Evolutionary conservation across 1,139 yeast genomes (phyloP), one percentile per base, ranked within the genome.

Genomic region (Scheffersomyces segobiensis): DNA sequence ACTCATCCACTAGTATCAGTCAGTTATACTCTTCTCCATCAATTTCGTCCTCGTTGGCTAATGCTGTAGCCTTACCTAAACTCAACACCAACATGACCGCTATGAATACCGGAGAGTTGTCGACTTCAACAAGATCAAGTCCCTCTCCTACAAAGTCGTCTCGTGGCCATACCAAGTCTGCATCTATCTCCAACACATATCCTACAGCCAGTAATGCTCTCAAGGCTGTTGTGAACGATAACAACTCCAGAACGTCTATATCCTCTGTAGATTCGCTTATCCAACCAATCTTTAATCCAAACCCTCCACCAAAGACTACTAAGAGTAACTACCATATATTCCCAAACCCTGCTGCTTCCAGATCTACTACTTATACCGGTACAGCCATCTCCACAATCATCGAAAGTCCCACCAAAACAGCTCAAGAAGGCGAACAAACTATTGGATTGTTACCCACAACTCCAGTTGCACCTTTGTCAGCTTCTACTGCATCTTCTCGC

Each of bases 161-260:
- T 53, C 72, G 76, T 55, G 78, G 78, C 20, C 80, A 77, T 60
- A 59, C 74, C 52, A 76, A 74, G 62, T 67, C 81, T n/a, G 73
- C 79, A 7, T 74, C 80, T 5, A 64, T 75, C 55, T 71, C 78
- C 12, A 67, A 65, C 53, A 57, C 72, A 21, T 74, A 73, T 61
- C 75, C 85, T 3, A 77, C 89, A 8, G 91, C 91, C 10, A 85
- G 89, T 53, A 69, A 79, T 60, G 92, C 88, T 14, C 75, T 88
- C 62, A 89, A 87, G 67, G 91, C 92, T 0, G 88, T 87, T 54
- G 91, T 86, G 18, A 86, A 85, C 7, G 86, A 82, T 59, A 65
- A 70, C 18, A 69, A 70, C 52, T 67, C 65, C 57, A 57, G 72
- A 51, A 64, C 60, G 54, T 68, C 74, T n/a, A 54, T 64, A 8